Conservation (phyloP, 768 basidiomycete species). For the Xerocomus brunneocitrinus region DNA sequence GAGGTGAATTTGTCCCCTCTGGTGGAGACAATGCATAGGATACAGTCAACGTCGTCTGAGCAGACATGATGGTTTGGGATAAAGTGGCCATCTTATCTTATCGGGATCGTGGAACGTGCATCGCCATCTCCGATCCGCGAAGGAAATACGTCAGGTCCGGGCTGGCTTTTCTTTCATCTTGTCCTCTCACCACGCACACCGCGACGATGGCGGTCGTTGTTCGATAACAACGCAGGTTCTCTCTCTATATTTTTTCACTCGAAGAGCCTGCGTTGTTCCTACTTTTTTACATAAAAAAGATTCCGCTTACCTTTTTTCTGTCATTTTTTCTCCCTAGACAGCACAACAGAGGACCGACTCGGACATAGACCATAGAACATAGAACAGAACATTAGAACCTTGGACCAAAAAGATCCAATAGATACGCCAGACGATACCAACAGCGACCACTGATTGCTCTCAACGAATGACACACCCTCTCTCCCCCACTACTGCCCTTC, state of each 20-base stretch:
- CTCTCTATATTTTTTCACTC: conserved; percentile 6
- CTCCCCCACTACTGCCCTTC: conserved; percentile 52
- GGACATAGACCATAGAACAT: conserved; percentile 15
- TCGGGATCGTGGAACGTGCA: conserved; percentile 11
- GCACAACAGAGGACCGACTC: background rate
- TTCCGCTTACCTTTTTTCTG: background rate
- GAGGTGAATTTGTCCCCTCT: conserved; percentile 9
- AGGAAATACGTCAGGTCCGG: background rate
- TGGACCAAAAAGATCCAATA: conserved; percentile 7
- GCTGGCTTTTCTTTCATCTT: background rate
- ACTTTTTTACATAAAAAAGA: conserved; percentile 1
- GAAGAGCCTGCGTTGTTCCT: conserved; percentile 19
- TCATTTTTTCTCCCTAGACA: background rate
- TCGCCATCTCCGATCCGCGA: conserved; percentile 12
- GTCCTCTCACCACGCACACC: conserved; percentile 4
- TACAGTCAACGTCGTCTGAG: conserved; percentile 12
- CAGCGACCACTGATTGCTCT: background rate
- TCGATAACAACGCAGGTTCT: conserved; percentile 47
- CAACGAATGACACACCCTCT: conserved; percentile 12
- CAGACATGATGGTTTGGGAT: conserved; percentile 12
- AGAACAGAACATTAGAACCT: background rate
- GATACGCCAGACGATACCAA: background rate
- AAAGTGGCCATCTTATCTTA: conserved; percentile 20
- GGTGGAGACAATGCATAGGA: conserved; percentile 25
- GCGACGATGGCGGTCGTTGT: conserved; percentile 48